A percentile compares a stretch with the other conserved stretches of the same genome.
Conservation (phyloP, 75 land plant species). For the Adiantum capillusveneris region DNA sequence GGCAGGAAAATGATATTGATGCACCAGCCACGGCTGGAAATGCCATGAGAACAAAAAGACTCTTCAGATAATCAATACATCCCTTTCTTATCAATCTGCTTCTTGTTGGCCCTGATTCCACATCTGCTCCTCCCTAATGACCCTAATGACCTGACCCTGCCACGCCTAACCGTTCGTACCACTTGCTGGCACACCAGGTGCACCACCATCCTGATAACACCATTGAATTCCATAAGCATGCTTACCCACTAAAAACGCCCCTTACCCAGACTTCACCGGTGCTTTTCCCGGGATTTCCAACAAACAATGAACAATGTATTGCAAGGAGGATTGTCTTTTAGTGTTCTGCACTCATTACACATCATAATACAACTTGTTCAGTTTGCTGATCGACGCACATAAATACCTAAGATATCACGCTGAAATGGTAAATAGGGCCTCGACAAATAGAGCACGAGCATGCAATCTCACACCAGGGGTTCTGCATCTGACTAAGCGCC, state of each 20-base stretch:
- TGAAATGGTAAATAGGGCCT: no score
- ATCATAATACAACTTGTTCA: background rate
- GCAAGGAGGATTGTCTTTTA: conserved; percentile 98
- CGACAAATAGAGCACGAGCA: no score
- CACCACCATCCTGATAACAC: conserved; percentile 5
- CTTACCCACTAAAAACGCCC: conserved; percentile 69
- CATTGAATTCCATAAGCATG: no score
- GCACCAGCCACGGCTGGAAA: conserved; percentile 18
- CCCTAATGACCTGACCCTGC: background rate
- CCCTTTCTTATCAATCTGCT: conserved; percentile 11
- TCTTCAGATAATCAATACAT: conserved; percentile 14
- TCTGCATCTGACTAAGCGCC: no score
- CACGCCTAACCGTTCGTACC: conserved; percentile 5
- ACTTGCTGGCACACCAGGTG: conserved; percentile 14
- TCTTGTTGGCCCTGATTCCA: background rate
- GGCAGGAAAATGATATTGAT: conserved; percentile 12
- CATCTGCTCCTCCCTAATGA: background rate
- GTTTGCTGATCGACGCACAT: no score
- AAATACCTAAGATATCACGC: no score
- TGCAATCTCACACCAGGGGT: no score
- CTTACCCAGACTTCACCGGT: conserved; percentile 81
- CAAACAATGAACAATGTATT: conserved; percentile 94
- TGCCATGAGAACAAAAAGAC: conserved; percentile 15
- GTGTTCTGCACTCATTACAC: conserved; percentile 53
- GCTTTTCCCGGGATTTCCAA: conserved; percentile 91